Conservation (phyloP, 352 stramenopile genomes). For the Globisporangium megalacanthum region DNA sequence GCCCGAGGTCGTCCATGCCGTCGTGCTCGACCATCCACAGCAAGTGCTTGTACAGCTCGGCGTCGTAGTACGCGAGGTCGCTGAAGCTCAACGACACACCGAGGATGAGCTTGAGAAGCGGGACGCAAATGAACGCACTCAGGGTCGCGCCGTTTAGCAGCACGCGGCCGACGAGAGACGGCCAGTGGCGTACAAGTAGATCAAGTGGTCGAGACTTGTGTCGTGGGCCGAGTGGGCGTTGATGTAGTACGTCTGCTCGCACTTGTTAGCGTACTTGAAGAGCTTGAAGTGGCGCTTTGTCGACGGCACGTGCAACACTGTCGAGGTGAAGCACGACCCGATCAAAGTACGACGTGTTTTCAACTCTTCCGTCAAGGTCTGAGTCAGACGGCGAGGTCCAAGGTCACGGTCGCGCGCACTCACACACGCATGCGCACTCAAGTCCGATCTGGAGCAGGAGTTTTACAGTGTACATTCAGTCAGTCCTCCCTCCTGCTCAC, state of each 20-base stretch:
- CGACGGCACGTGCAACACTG: slow-evolving; percentile 29
- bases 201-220: slow-evolving; percentile 55
- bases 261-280: slow-evolving; percentile 51
- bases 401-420: too few relatives aligned
- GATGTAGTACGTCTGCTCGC: slow-evolving; percentile 55
- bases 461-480: not conserved
- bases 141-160: slow-evolving; percentile 89
- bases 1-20: slow-evolving; percentile 24
- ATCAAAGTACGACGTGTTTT: slow-evolving; percentile 8
- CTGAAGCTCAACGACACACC: slow-evolving; percentile 90
- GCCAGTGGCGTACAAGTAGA: slow-evolving; percentile 54
- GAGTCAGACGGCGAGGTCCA: too few relatives aligned
- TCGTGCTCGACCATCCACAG: slow-evolving; percentile 40
- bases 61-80: slow-evolving; percentile 39
- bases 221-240: slow-evolving; percentile 49
- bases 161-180: slow-evolving; percentile 54
- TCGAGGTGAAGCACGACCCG: slow-evolving; percentile 8
- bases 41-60: slow-evolving; percentile 42
- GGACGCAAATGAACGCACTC: slow-evolving; percentile 89
- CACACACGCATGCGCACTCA: too few relatives aligned
- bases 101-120: slow-evolving; percentile 97
- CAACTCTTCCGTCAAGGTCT: too few relatives aligned
- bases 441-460: not conserved
- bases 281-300: slow-evolving; percentile 48
- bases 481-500: not conserved